These are phyloP conservation scores for Plasmodium gonderi DNA, from an alignment of 169 alveolate species.

Conservation along the genomic window DNA sequence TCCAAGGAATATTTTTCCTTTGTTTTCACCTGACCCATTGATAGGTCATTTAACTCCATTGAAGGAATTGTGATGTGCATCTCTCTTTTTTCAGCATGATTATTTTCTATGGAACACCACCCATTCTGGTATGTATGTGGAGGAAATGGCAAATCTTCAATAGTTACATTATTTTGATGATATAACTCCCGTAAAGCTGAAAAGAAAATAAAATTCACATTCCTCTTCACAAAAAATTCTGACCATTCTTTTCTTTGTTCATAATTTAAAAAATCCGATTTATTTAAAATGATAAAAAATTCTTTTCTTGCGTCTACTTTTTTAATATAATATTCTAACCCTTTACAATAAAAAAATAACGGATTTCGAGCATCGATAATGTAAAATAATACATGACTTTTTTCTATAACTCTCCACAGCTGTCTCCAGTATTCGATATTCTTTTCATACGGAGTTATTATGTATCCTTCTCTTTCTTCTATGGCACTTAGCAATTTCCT, in stretches of 20 bases:
- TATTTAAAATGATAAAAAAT: slow-evolving; percentile 92
- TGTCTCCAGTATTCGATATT: slow-evolving; percentile 99
- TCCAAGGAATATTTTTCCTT: too few relatives aligned
- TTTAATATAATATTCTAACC: slow-evolving; percentile 91
- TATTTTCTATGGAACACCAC: background rate
- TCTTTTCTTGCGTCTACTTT: slow-evolving; percentile 92
- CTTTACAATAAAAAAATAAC: slow-evolving; percentile 92
- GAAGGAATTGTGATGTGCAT: too few relatives aligned
- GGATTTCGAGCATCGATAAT: slow-evolving; percentile 99
- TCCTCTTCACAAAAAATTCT: slow-evolving; percentile 88
- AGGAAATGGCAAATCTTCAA: background rate
- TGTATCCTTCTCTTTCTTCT: slow-evolving; percentile 92
- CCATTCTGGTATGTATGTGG: background rate
- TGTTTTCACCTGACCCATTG: too few relatives aligned
- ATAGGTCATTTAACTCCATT: too few relatives aligned
- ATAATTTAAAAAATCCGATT: slow-evolving; percentile 94
- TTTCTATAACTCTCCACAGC: slow-evolving; percentile 98
- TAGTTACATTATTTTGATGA: slow-evolving; percentile 28
- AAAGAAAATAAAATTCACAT: slow-evolving; percentile 91
- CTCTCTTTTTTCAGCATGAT: slow-evolving; percentile 54
- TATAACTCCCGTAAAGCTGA: slow-evolving; percentile 87
- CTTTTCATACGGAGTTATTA: slow-evolving; percentile 98
- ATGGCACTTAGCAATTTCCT: slow-evolving; percentile 78
- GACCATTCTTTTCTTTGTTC: slow-evolving; percentile 94
- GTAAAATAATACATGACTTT: slow-evolving; percentile 93